Evolutionary conservation across 2,329 filamentous ascomycete genomes (phyloP), one percentile per base, ranked within the genome.

Genomic region (Exophiala calicioides): DNA sequence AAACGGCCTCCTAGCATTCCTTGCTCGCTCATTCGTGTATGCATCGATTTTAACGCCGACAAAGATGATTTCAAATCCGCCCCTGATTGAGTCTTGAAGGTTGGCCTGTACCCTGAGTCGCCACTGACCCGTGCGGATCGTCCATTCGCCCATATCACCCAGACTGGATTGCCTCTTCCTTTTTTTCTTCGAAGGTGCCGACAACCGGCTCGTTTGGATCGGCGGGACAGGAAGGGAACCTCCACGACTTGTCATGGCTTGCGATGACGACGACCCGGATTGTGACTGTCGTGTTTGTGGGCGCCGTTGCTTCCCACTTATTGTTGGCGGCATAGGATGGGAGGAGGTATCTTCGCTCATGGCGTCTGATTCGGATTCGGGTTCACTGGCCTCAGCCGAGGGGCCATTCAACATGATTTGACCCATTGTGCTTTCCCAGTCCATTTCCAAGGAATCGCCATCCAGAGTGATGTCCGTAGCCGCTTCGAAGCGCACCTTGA

Each of bases 41-140:
- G 84, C 85, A 57, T 94, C 86, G 19, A 95, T 63, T 65, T 87
- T 89, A 24, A 90, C 86, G 1, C 82, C 86, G 12, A 86, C 75
- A 38, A 95, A 75, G 16, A 88, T 76, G 48, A 88, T 85, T 67
- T 91, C 85, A 45, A 84, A 74, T 21, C 55, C 61, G 60, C 76
- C 80, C 37, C 76, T 75, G 38, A 68, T 72, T 3, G 57, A 53
- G 26, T 62, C 60, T 20, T 60, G 54, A 10, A 36, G 48, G 8
- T 64, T 63, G 5, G 68, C 66, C 60, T 85, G 82, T 20, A 94
- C 80, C 31, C 79, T 75, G 56, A 90, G 62, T 48, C 85, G 74
- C 85, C 86, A 90, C 64, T 88, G 85, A 1, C 84, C 85, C 12
- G 74, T 84, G 47, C 72, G 75, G 15, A 90, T 73, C 27, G 81